Base-by-base conservation (phyloP, 768 basidiomycete species). In the Xerocomellus dryophilus region DNA sequence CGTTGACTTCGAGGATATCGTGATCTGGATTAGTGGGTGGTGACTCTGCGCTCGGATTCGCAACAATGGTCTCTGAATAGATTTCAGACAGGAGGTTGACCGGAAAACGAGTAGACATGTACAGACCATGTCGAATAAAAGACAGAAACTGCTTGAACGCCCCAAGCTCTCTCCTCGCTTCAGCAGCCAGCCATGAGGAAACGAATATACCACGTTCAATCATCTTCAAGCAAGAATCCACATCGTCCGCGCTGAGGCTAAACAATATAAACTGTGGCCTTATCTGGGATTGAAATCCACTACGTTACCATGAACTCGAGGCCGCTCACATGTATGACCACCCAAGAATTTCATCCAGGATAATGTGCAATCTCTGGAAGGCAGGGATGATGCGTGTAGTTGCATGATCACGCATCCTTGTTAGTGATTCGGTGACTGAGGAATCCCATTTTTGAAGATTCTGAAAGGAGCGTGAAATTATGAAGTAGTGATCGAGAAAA, bases 391-490 rank as follows among this genome's bases (percentile, higher is more conserved):
- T 71, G 46, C 82, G 81, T 58, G 85, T 81, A 62, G 87, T 86
- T 18, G 86, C 78, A 62, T 78, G 82, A 66, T 93, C 87, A 48
- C 89, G 86, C 51, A 92, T 71, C 65, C 83, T 88, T 31, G 78
- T 74, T 47, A 93, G 69, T 15, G 88, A 81, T 56, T 91, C 88
- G 10, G 76, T 75, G 60, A 91, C 80, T 5, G 82, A 83, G 2
- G 81, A 75, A 66, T 93, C 90, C 90, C 90, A 93, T 67, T 90
- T 90, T 65, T 85, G 84, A 51, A 93, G 76, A 43, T 84, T 83
- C 90, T 93, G 58, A 46, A 56, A 65, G 32, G 35, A 57, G 41
- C 39, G 53, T 71, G 51, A 71, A 62, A 32, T 56, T 54, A 42
- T 43, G 44, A n/a, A 43, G 27, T 11, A 47, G 52, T 41, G 52